A percentile compares a stretch with the other conserved stretches of the same genome.
These are phyloP conservation scores for Gynostemma pentaphyllum DNA, from an alignment of 306 rosid genomes.

Conservation along the genomic window DNA sequence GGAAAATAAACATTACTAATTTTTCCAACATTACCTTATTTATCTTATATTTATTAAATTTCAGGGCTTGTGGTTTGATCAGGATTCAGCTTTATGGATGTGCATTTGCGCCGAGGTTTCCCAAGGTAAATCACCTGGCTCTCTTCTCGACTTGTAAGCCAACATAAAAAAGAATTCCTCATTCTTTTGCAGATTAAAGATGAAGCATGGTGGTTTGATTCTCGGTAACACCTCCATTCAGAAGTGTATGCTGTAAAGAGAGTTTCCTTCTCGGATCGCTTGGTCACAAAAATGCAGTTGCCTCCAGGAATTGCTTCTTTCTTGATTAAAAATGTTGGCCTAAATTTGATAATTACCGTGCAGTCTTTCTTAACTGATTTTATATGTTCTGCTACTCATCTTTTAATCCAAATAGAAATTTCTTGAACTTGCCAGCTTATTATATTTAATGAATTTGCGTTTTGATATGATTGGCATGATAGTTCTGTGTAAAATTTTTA, in stretches of 20 bases:
- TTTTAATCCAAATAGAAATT: no score
- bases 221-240: conserved; percentile 60
- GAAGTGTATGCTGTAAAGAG: conserved; percentile 73
- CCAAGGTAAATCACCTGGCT: conserved; percentile 44
- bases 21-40: not conserved
- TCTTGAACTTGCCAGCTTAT: not conserved
- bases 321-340: conserved; percentile 37
- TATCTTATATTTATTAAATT: conserved; percentile 7
- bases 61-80: conserved; percentile 86
- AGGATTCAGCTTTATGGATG: conserved; percentile 85
- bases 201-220: conserved; percentile 96
- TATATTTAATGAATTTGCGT: not conserved
- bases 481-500: not conserved
- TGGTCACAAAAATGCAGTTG: conserved; percentile 68
- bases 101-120: conserved; percentile 81
- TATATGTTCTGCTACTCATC: not conserved
- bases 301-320: conserved; percentile 30
- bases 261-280: conserved; percentile 64
- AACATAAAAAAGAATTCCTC: not conserved
- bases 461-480: not conserved
- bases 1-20: not conserved
- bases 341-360: not conserved
- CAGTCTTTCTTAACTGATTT: not conserved
- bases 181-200: conserved; percentile 56
- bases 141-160: not conserved